A percentile compares a stretch with the other conserved stretches of the same genome.
Evolutionary conservation across 2,329 filamentous ascomycete genomes (phyloP).

Genomic region (Pseudogymnoascus destructans): DNA sequence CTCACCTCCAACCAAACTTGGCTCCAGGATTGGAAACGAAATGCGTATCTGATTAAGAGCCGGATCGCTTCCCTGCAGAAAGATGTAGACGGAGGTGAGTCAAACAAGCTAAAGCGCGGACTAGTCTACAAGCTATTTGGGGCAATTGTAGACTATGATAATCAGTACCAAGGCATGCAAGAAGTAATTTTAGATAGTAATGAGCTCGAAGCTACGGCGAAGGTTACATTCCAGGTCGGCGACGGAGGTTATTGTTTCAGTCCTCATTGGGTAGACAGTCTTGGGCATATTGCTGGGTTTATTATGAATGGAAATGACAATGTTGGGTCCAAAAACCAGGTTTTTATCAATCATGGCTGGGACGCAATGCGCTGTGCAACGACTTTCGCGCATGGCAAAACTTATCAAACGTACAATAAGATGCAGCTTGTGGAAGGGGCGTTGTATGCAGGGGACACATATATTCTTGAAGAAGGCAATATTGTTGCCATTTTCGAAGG

Average conservation of each 20-base stretch:
- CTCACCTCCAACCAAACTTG: slow-evolving; percentile 36
- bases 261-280: slow-evolving; percentile 46
- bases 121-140: not conserved
- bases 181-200: slow-evolving; percentile 38
- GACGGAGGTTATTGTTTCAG: slow-evolving; percentile 40
- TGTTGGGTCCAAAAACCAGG: slow-evolving; percentile 39
- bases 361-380: slow-evolving; percentile 38
- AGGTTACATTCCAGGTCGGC: slow-evolving; percentile 35
- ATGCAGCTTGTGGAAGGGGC: slow-evolving; percentile 38
- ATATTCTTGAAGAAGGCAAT: slow-evolving; percentile 35
- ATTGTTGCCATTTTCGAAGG: slow-evolving; percentile 21
- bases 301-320: slow-evolving; percentile 46
- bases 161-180: slow-evolving; percentile 42
- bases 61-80: slow-evolving; percentile 28
- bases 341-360: slow-evolving; percentile 50
- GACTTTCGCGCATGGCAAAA: slow-evolving; percentile 32
- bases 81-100: slow-evolving; percentile 28
- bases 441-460: slow-evolving; percentile 40
- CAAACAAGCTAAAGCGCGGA: slow-evolving; percentile 30
- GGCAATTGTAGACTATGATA: slow-evolving; percentile 44
- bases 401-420: slow-evolving; percentile 42
- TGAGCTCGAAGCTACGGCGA: slow-evolving; percentile 31
- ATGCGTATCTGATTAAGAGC: slow-evolving; percentile 38
- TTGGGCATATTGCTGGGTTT: slow-evolving; percentile 47
- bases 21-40: slow-evolving; percentile 39